These are phyloP conservation scores for Pyrenula massariospora DNA, from an alignment of 495 filamentous ascomycete genomes.

Conservation along the genomic window DNA sequence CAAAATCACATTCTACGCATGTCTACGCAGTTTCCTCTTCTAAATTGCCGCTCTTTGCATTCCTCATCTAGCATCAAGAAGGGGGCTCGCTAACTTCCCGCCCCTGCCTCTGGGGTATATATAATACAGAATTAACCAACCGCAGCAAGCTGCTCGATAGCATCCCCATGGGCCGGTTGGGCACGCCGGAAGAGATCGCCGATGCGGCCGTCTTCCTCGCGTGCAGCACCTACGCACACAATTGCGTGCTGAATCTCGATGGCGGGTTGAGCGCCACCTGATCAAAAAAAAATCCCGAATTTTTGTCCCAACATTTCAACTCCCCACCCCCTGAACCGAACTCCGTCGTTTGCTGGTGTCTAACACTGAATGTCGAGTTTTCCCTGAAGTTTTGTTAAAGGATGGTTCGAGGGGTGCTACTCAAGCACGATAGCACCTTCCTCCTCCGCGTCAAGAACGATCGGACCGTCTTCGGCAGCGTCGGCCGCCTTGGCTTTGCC, in stretches of 20 bases:
- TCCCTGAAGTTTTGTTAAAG: too few relatives aligned
- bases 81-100: neutral
- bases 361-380: too few relatives aligned
- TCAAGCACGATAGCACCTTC: conserved; percentile 68
- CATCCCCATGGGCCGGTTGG: conserved; percentile 64
- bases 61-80: too few relatives aligned
- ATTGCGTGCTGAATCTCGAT: conserved; percentile 77
- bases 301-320: conserved; percentile 1
- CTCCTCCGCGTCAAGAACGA: conserved; percentile 42
- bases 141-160: conserved; percentile 7
- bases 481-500: conserved; percentile 11
- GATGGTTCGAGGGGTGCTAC: conserved; percentile 17
- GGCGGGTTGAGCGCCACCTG: conserved; percentile 64
- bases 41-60: too few relatives aligned
- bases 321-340: too few relatives aligned
- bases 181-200: conserved; percentile 58
- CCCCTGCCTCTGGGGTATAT: neutral
- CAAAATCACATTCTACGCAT: too few relatives aligned
- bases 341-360: too few relatives aligned
- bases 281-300: too few relatives aligned
- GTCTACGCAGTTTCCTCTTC: too few relatives aligned
- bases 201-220: conserved; percentile 70
- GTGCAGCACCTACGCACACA: conserved; percentile 69
- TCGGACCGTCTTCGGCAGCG: conserved; percentile 24
- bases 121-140: conserved; percentile 21